Base-by-base conservation (phyloP, 2,329 filamentous ascomycete species). In the Sarocladiaceae sp. region DNA sequence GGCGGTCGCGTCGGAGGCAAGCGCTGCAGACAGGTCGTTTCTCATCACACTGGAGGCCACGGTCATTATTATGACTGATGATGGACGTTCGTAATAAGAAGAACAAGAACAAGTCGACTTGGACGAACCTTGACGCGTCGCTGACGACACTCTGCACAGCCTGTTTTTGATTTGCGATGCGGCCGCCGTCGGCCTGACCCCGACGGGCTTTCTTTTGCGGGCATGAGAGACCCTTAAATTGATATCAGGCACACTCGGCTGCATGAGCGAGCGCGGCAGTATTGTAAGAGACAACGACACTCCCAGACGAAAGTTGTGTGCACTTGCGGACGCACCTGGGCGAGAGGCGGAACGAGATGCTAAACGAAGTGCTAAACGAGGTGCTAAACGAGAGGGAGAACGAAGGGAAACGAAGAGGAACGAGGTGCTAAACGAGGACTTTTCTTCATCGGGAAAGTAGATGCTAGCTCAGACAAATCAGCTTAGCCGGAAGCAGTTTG, bases 111-210 rank as follows among this genome's bases (percentile, higher is more conserved):
- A 18, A 41, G 5, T n/a, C 5, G 13, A 11, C n/a, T 34, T 15
- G 9, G 12, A 10, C 44, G 4, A 15, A 52, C 50, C 46, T 52
- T 52, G n/a, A 52, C 46, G 15, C 50, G 47, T 13, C 50, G 49
- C 15, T 40, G 42, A 16, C 48, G 33, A 16, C 50, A 52, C 1
- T 51, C 47, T 4, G 45, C 15, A 26, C 50, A 52, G 3, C 50
- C 49, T 2, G 42, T 46, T 12, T 24, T 48, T 6, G 49, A 45
- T 20, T 52, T 52, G 1, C 39, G 39, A 33, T 52, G 50, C 5
- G 50, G 45, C 7, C 33, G 45, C 2, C 49, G 50, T 10, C 43
- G 24, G 6, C n/a, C 24, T 4, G 21, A 15, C 37, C 23, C 19
- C 23, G 34, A 39, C 7, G 19, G 9, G 9, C 5, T 35, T 7